Conservation (phyloP, 331 rosid genomes). For the Malus hybrid region DNA sequence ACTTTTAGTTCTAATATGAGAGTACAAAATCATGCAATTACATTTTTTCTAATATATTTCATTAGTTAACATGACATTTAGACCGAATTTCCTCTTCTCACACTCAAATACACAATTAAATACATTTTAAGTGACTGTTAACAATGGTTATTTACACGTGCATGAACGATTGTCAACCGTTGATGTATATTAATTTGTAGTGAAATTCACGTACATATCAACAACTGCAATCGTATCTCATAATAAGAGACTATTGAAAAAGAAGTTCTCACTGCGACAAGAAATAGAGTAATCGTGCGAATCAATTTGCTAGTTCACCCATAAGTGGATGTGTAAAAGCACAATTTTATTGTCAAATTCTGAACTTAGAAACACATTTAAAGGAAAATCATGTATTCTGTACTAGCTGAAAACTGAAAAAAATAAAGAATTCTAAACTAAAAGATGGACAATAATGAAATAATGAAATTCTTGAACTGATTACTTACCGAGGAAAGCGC, state of each 20-base stretch:
- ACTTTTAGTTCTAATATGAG: neutral
- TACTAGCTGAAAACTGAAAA: neutral
- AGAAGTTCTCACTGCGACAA: neutral
- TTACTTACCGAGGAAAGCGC: slow-evolving; percentile 42
- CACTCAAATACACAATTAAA: neutral
- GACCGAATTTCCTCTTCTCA: neutral
- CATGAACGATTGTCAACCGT: neutral
- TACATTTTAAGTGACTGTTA: neutral
- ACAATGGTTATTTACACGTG: neutral
- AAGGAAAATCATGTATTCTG: neutral
- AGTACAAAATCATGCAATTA: neutral
- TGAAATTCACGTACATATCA: neutral
- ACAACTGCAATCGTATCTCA: neutral
- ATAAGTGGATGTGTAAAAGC: neutral
- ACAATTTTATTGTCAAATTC: neutral
- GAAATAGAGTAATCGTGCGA: neutral
- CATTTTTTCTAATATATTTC: neutral
- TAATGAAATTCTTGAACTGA: neutral
- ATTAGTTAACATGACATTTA: neutral
- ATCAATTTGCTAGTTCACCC: neutral
- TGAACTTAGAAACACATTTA: neutral
- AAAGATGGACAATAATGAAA: neutral
- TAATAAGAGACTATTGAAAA: neutral
- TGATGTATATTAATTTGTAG: neutral
- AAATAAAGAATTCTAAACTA: neutral